Conservation (phyloP, 2,329 filamentous ascomycete genomes). For the Pezizomycotina sp. region DNA sequence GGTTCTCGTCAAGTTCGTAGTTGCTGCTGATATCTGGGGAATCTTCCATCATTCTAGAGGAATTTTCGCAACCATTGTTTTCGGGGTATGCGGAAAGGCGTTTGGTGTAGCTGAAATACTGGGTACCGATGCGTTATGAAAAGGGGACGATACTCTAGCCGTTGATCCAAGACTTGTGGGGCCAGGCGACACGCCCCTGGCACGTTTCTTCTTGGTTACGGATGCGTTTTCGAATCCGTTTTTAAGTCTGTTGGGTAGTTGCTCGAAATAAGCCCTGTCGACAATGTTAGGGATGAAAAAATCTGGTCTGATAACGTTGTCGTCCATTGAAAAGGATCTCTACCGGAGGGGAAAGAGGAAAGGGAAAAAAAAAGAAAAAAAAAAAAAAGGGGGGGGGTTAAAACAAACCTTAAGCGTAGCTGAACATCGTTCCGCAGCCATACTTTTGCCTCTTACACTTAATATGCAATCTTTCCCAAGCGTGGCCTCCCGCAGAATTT, state of each 20-base stretch:
- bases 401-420: slow-evolving; percentile 50
- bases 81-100: slow-evolving; percentile 14
- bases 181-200: slow-evolving; percentile 32
- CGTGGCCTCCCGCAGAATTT: slow-evolving; percentile 69
- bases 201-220: slow-evolving; percentile 38
- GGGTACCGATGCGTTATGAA: too few relatives aligned
- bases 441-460: slow-evolving; percentile 61
- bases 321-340: too few relatives aligned
- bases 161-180: slow-evolving; percentile 31
- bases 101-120: slow-evolving; percentile 1
- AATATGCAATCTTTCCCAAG: slow-evolving; percentile 71
- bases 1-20: slow-evolving; percentile 14
- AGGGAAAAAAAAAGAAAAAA: background rate
- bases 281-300: too few relatives aligned
- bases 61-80: slow-evolving; percentile 24
- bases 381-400: background rate
- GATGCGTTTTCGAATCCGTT: slow-evolving; percentile 31
- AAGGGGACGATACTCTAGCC: too few relatives aligned
- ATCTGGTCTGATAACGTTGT: too few relatives aligned
- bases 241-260: slow-evolving; percentile 57
- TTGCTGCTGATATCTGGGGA: slow-evolving; percentile 23
- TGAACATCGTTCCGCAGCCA: slow-evolving; percentile 78
- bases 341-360: background rate
- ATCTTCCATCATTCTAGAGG: slow-evolving; percentile 23
- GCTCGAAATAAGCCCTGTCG: too few relatives aligned